A percentile compares a stretch with the other conserved stretches of the same genome.
These are phyloP conservation scores for Ustilago crameri DNA, from an alignment of 1,284 basidiomycete genomes.

Conservation along the genomic window DNA sequence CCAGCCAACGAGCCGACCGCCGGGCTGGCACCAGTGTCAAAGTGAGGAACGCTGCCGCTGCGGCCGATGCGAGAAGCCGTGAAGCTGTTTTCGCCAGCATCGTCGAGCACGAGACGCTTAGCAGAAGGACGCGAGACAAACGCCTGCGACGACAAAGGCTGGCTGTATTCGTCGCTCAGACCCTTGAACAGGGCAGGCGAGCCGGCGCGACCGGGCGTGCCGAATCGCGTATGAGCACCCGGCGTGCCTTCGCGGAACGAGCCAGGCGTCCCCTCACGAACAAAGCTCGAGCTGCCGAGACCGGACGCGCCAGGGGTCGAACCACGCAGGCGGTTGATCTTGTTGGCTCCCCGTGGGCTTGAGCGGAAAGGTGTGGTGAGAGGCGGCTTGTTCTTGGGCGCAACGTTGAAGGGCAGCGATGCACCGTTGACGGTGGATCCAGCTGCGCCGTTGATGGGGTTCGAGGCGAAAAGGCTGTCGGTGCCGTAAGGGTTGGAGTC, in stretches of 20 bases:
- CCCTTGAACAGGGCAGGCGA: slow-evolving; percentile 70
- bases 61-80: slow-evolving; percentile 41
- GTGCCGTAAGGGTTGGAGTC: slow-evolving; percentile 86
- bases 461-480: slow-evolving; percentile 73
- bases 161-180: slow-evolving; percentile 72
- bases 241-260: slow-evolving; percentile 64
- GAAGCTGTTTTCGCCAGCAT: slow-evolving; percentile 45
- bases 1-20: slow-evolving; percentile 35
- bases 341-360: slow-evolving; percentile 56
- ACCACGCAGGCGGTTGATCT: slow-evolving; percentile 64
- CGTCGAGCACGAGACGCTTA: slow-evolving; percentile 90
- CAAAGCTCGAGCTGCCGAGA: slow-evolving; percentile 43
- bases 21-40: slow-evolving; percentile 36
- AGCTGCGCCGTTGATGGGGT: slow-evolving; percentile 44
- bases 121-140: slow-evolving; percentile 83
- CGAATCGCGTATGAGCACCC: slow-evolving; percentile 43
- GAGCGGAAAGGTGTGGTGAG: slow-evolving; percentile 71
- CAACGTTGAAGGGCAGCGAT: slow-evolving; percentile 64
- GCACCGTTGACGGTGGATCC: slow-evolving; percentile 53
- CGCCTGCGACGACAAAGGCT: slow-evolving; percentile 70
- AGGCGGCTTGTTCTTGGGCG: slow-evolving; percentile 70
- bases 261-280: slow-evolving; percentile 53
- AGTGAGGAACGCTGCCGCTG: slow-evolving; percentile 48
- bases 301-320: slow-evolving; percentile 58
- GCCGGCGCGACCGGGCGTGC: slow-evolving; percentile 55